phyloP scores from a whole-genome alignment of 23 red algal genomes.

The Cyanidium caldarium region DNA sequence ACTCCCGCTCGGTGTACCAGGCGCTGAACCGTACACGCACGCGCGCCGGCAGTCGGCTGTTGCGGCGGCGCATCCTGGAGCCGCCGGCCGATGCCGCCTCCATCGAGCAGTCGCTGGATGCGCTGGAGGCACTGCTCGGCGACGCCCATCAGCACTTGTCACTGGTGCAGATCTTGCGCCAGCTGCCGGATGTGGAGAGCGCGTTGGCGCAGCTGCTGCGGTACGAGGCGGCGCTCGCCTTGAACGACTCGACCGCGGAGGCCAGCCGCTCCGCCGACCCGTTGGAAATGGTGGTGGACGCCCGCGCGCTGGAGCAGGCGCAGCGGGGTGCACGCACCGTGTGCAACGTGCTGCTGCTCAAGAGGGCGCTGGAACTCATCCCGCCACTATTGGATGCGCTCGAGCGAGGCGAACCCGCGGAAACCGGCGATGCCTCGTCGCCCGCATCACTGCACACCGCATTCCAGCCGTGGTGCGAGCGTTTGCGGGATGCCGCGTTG shows the following conservation, averaged over 20 bases:
- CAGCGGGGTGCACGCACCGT: no score
- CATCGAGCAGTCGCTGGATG: conserved; percentile 52
- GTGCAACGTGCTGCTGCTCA: conserved; percentile 36
- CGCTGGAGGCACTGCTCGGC: conserved; percentile 42
- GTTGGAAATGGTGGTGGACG: no score
- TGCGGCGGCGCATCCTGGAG: conserved; percentile 64
- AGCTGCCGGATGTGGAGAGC: conserved; percentile 69
- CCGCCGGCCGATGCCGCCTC: conserved; percentile 36
- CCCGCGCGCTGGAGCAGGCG: no score
- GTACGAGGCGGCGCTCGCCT: no score
- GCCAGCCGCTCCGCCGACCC: no score
- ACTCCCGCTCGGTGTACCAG: conserved; percentile 17
- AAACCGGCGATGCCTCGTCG: no score
- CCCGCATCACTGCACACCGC: conserved; percentile 5
- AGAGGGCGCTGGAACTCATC: conserved; percentile 22
- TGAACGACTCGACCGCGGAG: no score
- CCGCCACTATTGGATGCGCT: conserved; percentile 17
- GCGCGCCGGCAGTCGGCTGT: conserved; percentile 30
- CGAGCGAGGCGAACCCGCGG: no score
- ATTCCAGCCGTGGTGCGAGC: conserved; percentile 24
- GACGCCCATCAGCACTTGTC: conserved; percentile 32
- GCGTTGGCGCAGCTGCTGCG: conserved; percentile 33
- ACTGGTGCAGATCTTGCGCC: conserved; percentile 15
- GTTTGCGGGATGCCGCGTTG: conserved; percentile 24
- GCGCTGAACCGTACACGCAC: conserved; percentile 48